A percentile compares a stretch with the other conserved stretches of the same genome.
Evolutionary conservation across 345 rosid genomes (phyloP).

Genomic region (Carallia pectinifolia): DNA sequence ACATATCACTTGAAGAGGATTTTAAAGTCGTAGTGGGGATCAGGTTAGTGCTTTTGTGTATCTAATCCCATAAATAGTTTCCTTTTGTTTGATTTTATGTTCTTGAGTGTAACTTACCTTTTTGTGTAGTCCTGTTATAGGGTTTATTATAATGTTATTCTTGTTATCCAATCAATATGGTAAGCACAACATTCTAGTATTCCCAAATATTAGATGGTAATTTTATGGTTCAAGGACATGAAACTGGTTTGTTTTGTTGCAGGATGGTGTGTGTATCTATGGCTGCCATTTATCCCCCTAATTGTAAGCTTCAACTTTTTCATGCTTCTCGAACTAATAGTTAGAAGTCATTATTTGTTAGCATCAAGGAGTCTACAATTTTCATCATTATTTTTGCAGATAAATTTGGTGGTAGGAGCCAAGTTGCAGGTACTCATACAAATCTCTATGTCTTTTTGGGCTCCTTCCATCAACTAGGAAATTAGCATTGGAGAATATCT

Average conservation of each 20-base stretch:
- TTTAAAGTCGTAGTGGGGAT: constrained; percentile 91
- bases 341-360: not conserved
- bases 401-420: constrained; percentile 67
- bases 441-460: not conserved
- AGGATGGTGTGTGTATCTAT: constrained; percentile 63
- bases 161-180: constrained; percentile 77
- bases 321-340: too few species aligned
- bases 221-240: not conserved
- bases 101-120: constrained; percentile 6
- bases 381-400: constrained; percentile 35
- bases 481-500: too few species aligned
- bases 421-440: constrained; percentile 76
- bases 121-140: constrained; percentile 64
- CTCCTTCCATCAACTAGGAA: not conserved
- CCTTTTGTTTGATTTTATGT: not conserved
- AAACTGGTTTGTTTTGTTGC: constrained; percentile 6
- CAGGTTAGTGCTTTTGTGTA: constrained; percentile 36
- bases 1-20: constrained; percentile 83
- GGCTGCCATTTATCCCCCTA: constrained; percentile 33
- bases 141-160: constrained; percentile 69
- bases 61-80: not conserved
- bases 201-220: not conserved
- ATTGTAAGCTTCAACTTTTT: constrained; percentile 50
- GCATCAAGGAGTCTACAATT: not conserved
- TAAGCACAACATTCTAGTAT: constrained; percentile 25